phyloP scores from a whole-genome alignment of 345 rosid species.

The Euphorbia tirucalli region DNA sequence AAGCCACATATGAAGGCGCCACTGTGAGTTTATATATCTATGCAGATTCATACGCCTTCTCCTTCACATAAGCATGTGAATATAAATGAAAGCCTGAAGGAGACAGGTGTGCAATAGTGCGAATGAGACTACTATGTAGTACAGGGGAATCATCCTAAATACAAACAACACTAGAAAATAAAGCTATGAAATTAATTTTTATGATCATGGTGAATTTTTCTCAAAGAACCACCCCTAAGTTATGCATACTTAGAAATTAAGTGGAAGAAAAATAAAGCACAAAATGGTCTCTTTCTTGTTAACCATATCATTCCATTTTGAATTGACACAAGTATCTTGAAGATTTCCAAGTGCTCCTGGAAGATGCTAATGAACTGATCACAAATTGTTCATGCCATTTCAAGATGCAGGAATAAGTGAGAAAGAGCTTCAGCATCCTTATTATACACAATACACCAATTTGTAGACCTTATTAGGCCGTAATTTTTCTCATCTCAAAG shows the following conservation, averaged over 20 bases:
- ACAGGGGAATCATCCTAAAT: not conserved
- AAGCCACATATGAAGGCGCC: slow-evolving; percentile 96
- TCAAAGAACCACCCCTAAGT: too few relatives aligned
- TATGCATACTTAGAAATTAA: too few relatives aligned
- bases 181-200: not conserved
- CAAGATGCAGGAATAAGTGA: not conserved
- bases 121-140: not conserved
- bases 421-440: not conserved
- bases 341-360: too few relatives aligned
- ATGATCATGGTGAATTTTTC: not conserved
- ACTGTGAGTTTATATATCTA: slow-evolving; percentile 62
- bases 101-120: not conserved
- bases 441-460: too few relatives aligned
- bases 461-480: not conserved
- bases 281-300: too few relatives aligned
- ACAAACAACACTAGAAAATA: not conserved
- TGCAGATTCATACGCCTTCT: not conserved
- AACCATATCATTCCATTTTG: too few relatives aligned
- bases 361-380: too few relatives aligned
- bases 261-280: too few relatives aligned
- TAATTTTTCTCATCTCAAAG: too few relatives aligned
- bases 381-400: not conserved
- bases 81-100: not conserved
- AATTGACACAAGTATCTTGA: too few relatives aligned
- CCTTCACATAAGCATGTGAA: not conserved